Base-by-base conservation (phyloP, 164 flowering plant genomes). In the Santalum album region DNA sequence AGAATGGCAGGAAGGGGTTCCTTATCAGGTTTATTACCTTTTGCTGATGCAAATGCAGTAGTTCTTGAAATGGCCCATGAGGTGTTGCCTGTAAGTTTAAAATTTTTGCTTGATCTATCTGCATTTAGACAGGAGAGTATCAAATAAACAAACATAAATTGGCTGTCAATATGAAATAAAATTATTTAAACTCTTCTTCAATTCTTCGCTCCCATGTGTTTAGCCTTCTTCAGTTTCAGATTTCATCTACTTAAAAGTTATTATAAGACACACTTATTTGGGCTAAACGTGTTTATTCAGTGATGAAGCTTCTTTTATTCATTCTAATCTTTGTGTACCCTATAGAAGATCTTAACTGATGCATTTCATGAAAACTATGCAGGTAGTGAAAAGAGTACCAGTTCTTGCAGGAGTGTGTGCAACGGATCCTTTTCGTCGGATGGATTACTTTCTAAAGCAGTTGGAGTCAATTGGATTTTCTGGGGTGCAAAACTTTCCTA, bases 1-100 rank as follows among this genome's bases (percentile, higher is more conserved):
- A 76, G 96, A 25, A 88, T 88, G 98, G 95, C 98, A 43, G 95
- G 98, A 64, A 83, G 96, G 70, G 98, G 98, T 56, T 92, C 98
- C 21, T 78, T 92, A 70, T 90, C 95, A 16, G 96, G 98, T 44
- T 65, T 92, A 53, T 66, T 92, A 69, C 98, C 96, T 51, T 92
- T 84, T 74, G 94, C 95, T 63, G 98, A 92, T 84, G 98, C 98
- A 65, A 92, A 92, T 80, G 95, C 96, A 0, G 68, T 92, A 44
- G 96, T 92, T 25, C 83, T 92, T 72, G 96, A 92, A 12, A 88
- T 92, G 98, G 96, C 94, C 48, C 86, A 86, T 67, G 98, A 92
- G 78, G 95, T 92, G 6, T 64, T 92, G 65, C 96, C 96, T 14
- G 98, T 92, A 71, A 83, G 94, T 75, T 51, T n/a, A n/a, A n/a